These are phyloP conservation scores for Capsicum rhomboideum DNA, from an alignment of 257 asterid genomes.

Conservation along the genomic window DNA sequence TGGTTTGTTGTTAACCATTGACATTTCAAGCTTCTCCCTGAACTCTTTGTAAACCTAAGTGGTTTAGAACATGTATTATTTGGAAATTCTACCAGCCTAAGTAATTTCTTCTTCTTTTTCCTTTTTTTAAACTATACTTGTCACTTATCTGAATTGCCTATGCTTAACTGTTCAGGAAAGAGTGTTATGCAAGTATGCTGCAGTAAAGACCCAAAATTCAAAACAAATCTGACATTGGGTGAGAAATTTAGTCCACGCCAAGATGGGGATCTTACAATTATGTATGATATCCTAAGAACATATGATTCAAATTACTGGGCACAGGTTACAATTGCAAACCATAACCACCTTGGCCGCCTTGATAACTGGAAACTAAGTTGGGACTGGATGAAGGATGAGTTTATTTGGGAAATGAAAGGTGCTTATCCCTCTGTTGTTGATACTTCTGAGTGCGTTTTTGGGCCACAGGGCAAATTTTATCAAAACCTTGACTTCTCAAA, in stretches of 20 bases:
- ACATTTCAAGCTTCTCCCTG: background rate
- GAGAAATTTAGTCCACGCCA: slow-evolving; percentile 62
- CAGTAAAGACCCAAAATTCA: slow-evolving; percentile 33
- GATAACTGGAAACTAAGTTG: slow-evolving; percentile 89
- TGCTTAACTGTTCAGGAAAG: slow-evolving; percentile 39
- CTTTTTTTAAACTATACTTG: background rate
- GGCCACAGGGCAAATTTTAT: slow-evolving; percentile 59
- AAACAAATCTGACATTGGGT: slow-evolving; percentile 34
- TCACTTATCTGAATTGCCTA: background rate
- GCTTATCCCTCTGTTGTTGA: slow-evolving; percentile 76
- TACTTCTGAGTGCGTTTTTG: slow-evolving; percentile 59
- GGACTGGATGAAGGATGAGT: slow-evolving; percentile 98
- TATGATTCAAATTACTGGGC: slow-evolving; percentile 84
- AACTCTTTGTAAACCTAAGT: background rate
- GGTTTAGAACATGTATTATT: background rate
- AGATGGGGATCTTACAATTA: slow-evolving; percentile 69
- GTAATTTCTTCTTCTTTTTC: background rate
- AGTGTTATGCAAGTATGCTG: slow-evolving; percentile 71
- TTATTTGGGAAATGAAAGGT: slow-evolving; percentile 68
- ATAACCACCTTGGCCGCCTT: slow-evolving; percentile 79
- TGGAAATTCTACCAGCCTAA: background rate
- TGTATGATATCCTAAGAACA: slow-evolving; percentile 68
- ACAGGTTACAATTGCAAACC: slow-evolving; percentile 61
- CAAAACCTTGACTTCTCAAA: slow-evolving; percentile 58
- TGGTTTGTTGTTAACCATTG: background rate